These are phyloP conservation scores for Parastagonospora avenae DNA, from an alignment of 2,329 filamentous ascomycete genomes.

Conservation along the genomic window DNA sequence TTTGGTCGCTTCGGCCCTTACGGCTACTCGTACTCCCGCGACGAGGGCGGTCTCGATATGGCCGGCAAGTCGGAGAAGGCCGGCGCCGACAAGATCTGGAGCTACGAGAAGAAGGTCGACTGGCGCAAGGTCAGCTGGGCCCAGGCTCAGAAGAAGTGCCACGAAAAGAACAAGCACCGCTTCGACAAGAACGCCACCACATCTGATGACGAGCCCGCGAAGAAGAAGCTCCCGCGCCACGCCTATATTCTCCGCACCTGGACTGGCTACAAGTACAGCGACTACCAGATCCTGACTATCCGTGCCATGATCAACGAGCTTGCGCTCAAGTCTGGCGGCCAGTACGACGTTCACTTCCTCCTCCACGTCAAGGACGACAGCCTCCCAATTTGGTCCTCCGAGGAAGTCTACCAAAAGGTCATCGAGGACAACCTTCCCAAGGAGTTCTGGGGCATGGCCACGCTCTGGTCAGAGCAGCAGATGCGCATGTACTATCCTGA, in stretches of 20 bases:
- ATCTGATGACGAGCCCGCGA: conserved; percentile 34
- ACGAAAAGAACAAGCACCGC: conserved; percentile 55
- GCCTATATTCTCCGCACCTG: conserved; percentile 84
- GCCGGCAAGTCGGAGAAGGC: conserved; percentile 50
- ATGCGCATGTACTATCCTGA: conserved; percentile 91
- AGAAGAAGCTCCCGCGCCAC: conserved; percentile 63
- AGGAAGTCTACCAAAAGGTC: conserved; percentile 68
- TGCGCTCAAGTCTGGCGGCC: conserved; percentile 77
- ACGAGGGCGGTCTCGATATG: conserved; percentile 56
- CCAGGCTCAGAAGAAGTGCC: conserved; percentile 53
- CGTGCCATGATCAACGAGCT: conserved; percentile 85
- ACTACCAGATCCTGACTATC: conserved; percentile 80
- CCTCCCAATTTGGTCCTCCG: conserved; percentile 78
- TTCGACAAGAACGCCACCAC: conserved; percentile 47
- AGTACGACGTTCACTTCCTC: conserved; percentile 85
- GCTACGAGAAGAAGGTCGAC: conserved; percentile 58
- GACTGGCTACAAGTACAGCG: conserved; percentile 78
- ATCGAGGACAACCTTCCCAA: conserved; percentile 73
- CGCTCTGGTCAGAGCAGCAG: conserved; percentile 91
- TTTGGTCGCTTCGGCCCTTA: conserved; percentile 58
- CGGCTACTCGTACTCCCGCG: conserved; percentile 55
- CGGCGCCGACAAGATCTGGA: conserved; percentile 50
- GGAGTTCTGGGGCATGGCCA: conserved; percentile 88
- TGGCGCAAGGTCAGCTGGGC: conserved; percentile 57
- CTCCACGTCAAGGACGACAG: conserved; percentile 81